phyloP scores from a whole-genome alignment of 2,329 filamentous ascomycete species.

The Helicocarpus griseus region DNA sequence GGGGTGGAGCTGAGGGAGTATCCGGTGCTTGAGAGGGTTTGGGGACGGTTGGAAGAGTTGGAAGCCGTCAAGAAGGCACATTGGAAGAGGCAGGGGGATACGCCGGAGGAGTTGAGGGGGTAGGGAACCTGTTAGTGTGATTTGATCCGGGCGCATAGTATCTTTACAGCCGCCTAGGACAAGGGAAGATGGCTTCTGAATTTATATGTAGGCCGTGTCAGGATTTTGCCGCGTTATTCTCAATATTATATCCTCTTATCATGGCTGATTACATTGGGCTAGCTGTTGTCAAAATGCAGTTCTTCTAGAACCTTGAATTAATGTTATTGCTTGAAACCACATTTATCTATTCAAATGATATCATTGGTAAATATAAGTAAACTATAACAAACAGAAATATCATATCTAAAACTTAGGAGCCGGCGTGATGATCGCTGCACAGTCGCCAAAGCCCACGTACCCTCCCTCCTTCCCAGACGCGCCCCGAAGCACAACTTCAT shows the following conservation, averaged over 20 bases:
- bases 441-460: slow-evolving; percentile 67
- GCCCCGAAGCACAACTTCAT: slow-evolving; percentile 58
- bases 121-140: slow-evolving; percentile 7
- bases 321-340: too few relatives aligned
- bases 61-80: slow-evolving; percentile 45
- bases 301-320: too few relatives aligned
- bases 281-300: too few relatives aligned
- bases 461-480: slow-evolving; percentile 55
- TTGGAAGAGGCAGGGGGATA: slow-evolving; percentile 48
- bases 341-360: background rate
- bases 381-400: background rate
- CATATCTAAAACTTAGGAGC: slow-evolving; percentile 7
- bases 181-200: too few relatives aligned
- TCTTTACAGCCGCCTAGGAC: too few relatives aligned
- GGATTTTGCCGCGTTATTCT: too few relatives aligned
- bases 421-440: slow-evolving; percentile 8
- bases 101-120: slow-evolving; percentile 36
- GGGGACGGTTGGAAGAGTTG: slow-evolving; percentile 37
- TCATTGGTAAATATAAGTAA: too few relatives aligned
- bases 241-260: too few relatives aligned
- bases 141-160: too few relatives aligned
- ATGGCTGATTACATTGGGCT: too few relatives aligned
- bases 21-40: slow-evolving; percentile 39
- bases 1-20: slow-evolving; percentile 44
- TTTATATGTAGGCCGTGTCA: too few relatives aligned